Base-by-base conservation (phyloP, 345 rosid genomes). In the Geranium rotundifolium region DNA sequence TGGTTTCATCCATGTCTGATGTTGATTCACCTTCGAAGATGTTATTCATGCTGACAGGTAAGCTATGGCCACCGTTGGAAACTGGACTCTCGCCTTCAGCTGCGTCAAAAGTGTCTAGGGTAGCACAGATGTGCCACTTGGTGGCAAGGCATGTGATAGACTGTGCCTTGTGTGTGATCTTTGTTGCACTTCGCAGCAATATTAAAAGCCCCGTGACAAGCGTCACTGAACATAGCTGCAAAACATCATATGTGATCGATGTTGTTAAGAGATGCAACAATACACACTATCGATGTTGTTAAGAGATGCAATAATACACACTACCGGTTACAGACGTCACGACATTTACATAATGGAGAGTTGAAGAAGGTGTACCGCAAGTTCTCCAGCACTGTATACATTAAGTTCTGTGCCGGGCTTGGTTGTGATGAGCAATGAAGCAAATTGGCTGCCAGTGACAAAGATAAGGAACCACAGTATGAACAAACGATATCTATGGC, bases 161-260 rank as follows among this genome's bases (percentile, higher is more conserved):
- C 54, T 92, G 98, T 61, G 95, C 95, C 65, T 89, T 92, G 84
- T 92, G 97, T 13, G 98, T 92, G 72, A 92, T 92, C 69, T 87
- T 92, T 41, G 98, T 76, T 0, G 98, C 96, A 50, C 91, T 89
- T 34, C 99, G 75, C 61, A 93, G 19, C 59, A 90, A 65, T 73
- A 93, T 81, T 4, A 86, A 72, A 2, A 93, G 37, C 9, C 78
- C 93, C 0, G 90, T 72, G 13, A 93, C 79, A 18, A 93, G 79
- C 14, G 97, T 82, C 69, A 89, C 65, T 0, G 97, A 87, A 77
- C 93, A 85, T 34, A 87, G 77, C 98, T 92, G 86, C 73, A 69
- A 54, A 31, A 39, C 17, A 23, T 13, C 0, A 58, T 29, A 27
- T 55, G 41, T 37, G 46, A 37, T 37, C 7, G 12, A 5, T 23